Evolutionary conservation across 352 stramenopile species (phyloP).

Genomic region (Globisporangium cystogenes): DNA sequence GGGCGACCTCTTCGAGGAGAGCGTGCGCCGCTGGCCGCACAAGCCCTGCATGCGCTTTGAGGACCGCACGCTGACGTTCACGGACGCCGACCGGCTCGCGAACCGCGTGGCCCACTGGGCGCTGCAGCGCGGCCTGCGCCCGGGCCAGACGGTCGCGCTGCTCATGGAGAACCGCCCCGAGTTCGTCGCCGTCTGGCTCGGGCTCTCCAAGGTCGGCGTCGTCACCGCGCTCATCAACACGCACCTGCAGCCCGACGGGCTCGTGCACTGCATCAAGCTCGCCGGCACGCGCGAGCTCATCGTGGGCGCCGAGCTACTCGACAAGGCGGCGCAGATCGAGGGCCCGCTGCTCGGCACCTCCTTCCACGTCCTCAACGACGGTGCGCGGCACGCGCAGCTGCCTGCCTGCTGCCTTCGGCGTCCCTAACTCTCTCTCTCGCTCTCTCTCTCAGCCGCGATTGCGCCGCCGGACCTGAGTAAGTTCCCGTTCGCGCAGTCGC

Average conservation of each 20-base stretch:
- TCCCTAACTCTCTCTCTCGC: background rate
- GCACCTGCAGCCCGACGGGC: constrained; percentile 46
- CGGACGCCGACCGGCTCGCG: constrained; percentile 47
- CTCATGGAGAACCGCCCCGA: constrained; percentile 86
- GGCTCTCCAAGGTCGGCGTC: constrained; percentile 79
- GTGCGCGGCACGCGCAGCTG: constrained; percentile 22
- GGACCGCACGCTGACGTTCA: constrained; percentile 40
- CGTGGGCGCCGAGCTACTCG: constrained; percentile 58
- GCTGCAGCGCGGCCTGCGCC: constrained; percentile 32
- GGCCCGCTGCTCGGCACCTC: constrained; percentile 27
- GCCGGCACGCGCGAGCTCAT: constrained; percentile 58
- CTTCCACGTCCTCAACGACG: constrained; percentile 52
- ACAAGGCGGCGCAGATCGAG: constrained; percentile 29
- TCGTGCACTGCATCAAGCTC: constrained; percentile 76
- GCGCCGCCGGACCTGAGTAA: constrained; percentile 3
- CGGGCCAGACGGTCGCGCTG: constrained; percentile 68
- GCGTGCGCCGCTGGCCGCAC: constrained; percentile 42
- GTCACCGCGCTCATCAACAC: constrained; percentile 85
- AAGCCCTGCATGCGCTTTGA: constrained; percentile 63
- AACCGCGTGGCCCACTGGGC: constrained; percentile 81
- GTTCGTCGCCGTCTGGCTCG: constrained; percentile 80
- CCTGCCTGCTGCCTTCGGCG: no score
- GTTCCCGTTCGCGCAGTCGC: constrained; percentile 33
- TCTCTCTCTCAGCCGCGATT: constrained; percentile 11
- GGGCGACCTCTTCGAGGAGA: constrained; percentile 57